These are phyloP conservation scores for Aegilops umbellulata DNA, from an alignment of 176 grass and related monocot genomes.

Conservation along the genomic window DNA sequence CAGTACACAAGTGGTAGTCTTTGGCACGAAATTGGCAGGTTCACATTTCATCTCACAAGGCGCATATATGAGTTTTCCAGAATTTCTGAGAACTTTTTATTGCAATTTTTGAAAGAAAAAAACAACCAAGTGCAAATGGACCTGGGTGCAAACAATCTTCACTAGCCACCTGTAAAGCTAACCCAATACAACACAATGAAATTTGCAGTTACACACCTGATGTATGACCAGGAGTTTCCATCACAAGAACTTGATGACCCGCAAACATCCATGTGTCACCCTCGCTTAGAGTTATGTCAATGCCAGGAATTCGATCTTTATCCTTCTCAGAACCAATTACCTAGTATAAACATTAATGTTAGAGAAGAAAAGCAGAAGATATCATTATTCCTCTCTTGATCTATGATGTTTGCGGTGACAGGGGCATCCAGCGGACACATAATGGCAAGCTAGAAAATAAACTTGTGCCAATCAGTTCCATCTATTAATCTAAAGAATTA, in stretches of 20 bases:
- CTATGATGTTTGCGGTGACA: not conserved
- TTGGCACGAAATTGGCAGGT: not conserved
- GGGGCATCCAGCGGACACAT: not conserved
- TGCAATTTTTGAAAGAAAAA: not conserved
- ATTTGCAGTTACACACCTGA: conserved; percentile 44
- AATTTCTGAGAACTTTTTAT: not conserved
- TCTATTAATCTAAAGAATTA: not conserved
- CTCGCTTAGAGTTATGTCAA: conserved; percentile 86
- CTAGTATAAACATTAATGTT: conserved; percentile 36
- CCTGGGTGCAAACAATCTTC: not conserved
- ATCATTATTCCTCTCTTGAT: not conserved
- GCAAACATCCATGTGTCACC: conserved; percentile 98
- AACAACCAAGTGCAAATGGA: too few species aligned
- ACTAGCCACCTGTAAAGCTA: not conserved
- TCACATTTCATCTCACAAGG: not conserved
- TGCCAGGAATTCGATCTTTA: conserved; percentile 93
- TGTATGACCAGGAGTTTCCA: conserved; percentile 98
- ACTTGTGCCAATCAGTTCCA: not conserved
- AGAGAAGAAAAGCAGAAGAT: conserved; percentile 15
- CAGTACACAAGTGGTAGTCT: not conserved
- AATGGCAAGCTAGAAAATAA: conserved; percentile 7
- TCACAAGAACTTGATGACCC: conserved; percentile 86
- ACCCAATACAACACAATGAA: not conserved
- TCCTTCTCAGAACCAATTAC: conserved; percentile 95
- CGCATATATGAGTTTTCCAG: not conserved